Evolutionary conservation across 1,284 basidiomycete species (phyloP).

Genomic region (Ustilago cynodontis): DNA sequence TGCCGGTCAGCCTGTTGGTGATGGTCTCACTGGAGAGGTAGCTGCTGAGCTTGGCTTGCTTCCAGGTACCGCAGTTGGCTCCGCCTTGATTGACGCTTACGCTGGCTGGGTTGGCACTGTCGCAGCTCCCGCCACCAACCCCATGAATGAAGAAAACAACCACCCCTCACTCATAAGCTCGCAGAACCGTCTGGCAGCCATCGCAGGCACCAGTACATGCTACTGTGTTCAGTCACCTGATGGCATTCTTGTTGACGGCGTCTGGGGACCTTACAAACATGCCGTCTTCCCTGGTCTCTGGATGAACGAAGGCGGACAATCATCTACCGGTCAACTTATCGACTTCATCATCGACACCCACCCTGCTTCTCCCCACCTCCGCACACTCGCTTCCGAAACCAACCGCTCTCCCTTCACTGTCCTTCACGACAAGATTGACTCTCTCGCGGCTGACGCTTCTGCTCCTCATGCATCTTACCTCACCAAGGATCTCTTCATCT

Average conservation of each 20-base stretch:
- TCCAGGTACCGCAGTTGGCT: slow-evolving; percentile 92
- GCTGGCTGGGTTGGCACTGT: slow-evolving; percentile 99
- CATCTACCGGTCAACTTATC: slow-evolving; percentile 97
- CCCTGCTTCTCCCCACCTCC: slow-evolving; percentile 81
- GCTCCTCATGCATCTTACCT: slow-evolving; percentile 75
- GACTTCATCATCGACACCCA: slow-evolving; percentile 96
- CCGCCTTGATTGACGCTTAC: slow-evolving; percentile 96
- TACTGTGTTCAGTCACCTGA: slow-evolving; percentile 79
- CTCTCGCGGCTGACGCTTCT: slow-evolving; percentile 73
- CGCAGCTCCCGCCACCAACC: slow-evolving; percentile 79
- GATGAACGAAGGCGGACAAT: slow-evolving; percentile 99
- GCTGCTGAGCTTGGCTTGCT: slow-evolving; percentile 86
- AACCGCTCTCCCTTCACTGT: slow-evolving; percentile 74
- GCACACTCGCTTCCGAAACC: slow-evolving; percentile 73
- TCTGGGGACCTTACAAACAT: slow-evolving; percentile 96
- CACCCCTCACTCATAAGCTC: slow-evolving; percentile 58
- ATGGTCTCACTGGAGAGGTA: slow-evolving; percentile 81
- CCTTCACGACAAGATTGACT: slow-evolving; percentile 81
- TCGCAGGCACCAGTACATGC: slow-evolving; percentile 96
- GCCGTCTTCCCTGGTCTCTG: slow-evolving; percentile 83
- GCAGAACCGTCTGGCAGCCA: slow-evolving; percentile 83
- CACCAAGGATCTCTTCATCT: slow-evolving; percentile 90
- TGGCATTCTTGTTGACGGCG: slow-evolving; percentile 88
- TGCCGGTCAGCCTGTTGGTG: slow-evolving; percentile 91
- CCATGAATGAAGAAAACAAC: slow-evolving; percentile 71